Percentiles rank a stretch among this genome's conserved stretches.
Evolutionary conservation across 1,284 basidiomycete genomes (phyloP).

Genomic region (Cutaneotrichosporon sp.): DNA sequence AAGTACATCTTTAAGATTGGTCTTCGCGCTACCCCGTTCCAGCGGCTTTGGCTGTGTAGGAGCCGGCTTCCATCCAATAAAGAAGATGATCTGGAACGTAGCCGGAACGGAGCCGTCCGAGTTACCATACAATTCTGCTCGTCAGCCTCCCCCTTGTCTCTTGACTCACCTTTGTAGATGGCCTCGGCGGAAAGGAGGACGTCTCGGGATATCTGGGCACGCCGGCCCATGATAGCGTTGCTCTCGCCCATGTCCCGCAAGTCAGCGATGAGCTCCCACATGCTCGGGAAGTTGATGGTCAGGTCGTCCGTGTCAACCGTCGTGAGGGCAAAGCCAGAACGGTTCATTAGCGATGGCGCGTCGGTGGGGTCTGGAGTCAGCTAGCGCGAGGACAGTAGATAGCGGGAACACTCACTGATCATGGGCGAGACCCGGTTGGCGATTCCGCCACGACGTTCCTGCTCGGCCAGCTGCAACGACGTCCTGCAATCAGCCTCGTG

Average conservation of each 20-base stretch:
- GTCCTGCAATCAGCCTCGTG: conserved; percentile 20
- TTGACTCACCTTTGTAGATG: conserved; percentile 74
- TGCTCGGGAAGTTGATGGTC: conserved; percentile 82
- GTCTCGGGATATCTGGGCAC: conserved; percentile 64
- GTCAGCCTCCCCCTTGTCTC: neutral
- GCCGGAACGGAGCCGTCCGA: conserved; percentile 82
- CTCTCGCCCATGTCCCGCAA: conserved; percentile 93
- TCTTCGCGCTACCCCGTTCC: conserved; percentile 74
- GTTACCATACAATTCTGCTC: conserved; percentile 67
- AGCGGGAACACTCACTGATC: conserved; percentile 63
- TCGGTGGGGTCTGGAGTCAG: conserved; percentile 70
- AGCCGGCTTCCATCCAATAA: conserved; percentile 99
- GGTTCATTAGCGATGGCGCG: conserved; percentile 80
- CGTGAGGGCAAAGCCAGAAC: conserved; percentile 88
- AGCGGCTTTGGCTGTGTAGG: conserved; percentile 78
- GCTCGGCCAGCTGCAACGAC: conserved; percentile 85
- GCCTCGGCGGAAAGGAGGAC: conserved; percentile 85
- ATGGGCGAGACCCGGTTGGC: conserved; percentile 94
- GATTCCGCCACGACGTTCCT: conserved; percentile 91
- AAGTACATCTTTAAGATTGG: conserved; percentile 74
- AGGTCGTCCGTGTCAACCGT: conserved; percentile 97
- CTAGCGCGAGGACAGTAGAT: neutral
- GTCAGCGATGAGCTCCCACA: conserved; percentile 95
- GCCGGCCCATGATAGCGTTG: conserved; percentile 83
- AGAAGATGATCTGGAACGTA: conserved; percentile 92